Evolutionary conservation across 768 basidiomycete genomes (phyloP).

Genomic region (Phanerochaete sordida): DNA sequence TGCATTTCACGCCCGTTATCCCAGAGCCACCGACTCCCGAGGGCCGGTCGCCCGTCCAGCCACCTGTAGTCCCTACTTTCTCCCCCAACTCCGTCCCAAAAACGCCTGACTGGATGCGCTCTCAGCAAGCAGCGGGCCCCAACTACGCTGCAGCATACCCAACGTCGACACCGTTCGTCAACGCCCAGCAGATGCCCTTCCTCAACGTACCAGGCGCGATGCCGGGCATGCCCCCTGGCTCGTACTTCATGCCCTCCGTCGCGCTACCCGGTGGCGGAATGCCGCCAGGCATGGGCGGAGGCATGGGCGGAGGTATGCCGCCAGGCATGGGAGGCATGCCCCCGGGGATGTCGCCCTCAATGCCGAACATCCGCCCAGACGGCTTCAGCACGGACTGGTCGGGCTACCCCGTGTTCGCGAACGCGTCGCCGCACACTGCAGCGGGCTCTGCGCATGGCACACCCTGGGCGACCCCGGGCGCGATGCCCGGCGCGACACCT

Average conservation of each 20-base stretch:
- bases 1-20: constrained; percentile 28
- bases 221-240: constrained; percentile 21
- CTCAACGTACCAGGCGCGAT: constrained; percentile 5
- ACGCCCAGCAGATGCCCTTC: constrained; percentile 16
- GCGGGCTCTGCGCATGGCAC: background rate
- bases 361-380: constrained; percentile 11
- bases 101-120: constrained; percentile 16
- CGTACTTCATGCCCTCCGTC: constrained; percentile 30
- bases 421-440: constrained; percentile 2
- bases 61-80: constrained; percentile 24
- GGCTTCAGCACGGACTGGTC: constrained; percentile 30
- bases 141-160: constrained; percentile 12
- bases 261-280: constrained; percentile 17
- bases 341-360: constrained; percentile 10
- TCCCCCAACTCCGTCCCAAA: constrained; percentile 17
- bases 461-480: constrained; percentile 13
- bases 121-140: constrained; percentile 1
- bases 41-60: constrained; percentile 16
- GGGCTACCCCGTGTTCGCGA: constrained; percentile 19
- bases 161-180: background rate
- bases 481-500: background rate
- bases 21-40: constrained; percentile 26
- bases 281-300: constrained; percentile 1
- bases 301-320: constrained; percentile 2
- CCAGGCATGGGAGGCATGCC: constrained; percentile 4